phyloP scores from a whole-genome alignment of 2,329 filamentous ascomycete species.

The Xylaria sp. region DNA sequence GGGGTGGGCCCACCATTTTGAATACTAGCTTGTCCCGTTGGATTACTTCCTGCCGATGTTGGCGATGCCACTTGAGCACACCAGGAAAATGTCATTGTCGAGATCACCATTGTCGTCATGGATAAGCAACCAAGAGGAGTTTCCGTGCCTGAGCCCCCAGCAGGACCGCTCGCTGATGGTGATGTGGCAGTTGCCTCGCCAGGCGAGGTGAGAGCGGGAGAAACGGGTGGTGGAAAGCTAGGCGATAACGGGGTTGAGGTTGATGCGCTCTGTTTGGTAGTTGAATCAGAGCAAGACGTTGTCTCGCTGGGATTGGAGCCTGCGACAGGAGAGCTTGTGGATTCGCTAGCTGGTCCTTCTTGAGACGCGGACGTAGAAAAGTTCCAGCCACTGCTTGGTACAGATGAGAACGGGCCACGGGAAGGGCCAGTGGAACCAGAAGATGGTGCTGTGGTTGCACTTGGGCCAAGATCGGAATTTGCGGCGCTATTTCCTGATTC shows the following conservation, averaged over 20 bases:
- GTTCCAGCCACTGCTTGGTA: slow-evolving; percentile 50
- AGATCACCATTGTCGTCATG: slow-evolving; percentile 47
- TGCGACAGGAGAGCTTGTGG: slow-evolving; percentile 28
- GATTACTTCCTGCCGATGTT: slow-evolving; percentile 24
- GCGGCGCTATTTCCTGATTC: slow-evolving; percentile 29
- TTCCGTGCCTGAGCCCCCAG: slow-evolving; percentile 24
- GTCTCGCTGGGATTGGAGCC: slow-evolving; percentile 33
- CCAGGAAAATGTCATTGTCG: slow-evolving; percentile 47
- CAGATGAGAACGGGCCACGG: slow-evolving; percentile 42
- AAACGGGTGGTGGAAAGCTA: not conserved
- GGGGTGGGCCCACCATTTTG: slow-evolving; percentile 18
- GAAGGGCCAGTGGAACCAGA: slow-evolving; percentile 29
- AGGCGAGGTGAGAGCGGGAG: slow-evolving; percentile 13
- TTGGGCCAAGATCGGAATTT: slow-evolving; percentile 31
- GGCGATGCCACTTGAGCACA: slow-evolving; percentile 45
- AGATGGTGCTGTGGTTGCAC: slow-evolving; percentile 34
- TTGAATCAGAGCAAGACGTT: slow-evolving; percentile 35
- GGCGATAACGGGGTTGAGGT: slow-evolving; percentile 39
- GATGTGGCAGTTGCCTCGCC: slow-evolving; percentile 24
- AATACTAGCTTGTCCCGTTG: slow-evolving; percentile 26
- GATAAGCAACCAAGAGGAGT: slow-evolving; percentile 40
- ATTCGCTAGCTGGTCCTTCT: slow-evolving; percentile 33
- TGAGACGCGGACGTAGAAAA: slow-evolving; percentile 42
- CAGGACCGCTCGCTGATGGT: slow-evolving; percentile 17
- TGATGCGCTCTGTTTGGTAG: slow-evolving; percentile 23